phyloP scores from a whole-genome alignment of 2,329 filamentous ascomycete genomes.

The Allantophomopsis lycopodina region DNA sequence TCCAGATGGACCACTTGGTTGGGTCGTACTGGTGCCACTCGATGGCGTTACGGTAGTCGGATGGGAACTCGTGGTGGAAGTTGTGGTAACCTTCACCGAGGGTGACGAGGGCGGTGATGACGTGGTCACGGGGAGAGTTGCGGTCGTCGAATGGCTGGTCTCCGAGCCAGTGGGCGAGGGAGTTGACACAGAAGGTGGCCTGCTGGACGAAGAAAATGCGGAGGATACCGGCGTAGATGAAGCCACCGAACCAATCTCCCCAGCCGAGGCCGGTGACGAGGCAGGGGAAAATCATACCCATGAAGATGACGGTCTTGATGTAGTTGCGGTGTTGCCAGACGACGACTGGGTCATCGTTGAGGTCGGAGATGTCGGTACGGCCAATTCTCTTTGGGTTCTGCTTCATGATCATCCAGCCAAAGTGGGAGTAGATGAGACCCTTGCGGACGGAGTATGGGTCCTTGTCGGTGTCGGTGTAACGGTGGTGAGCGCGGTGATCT shows the following conservation, averaged over 20 bases:
- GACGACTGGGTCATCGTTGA: constrained; percentile 72
- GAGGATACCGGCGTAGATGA: constrained; percentile 71
- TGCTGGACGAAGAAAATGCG: constrained; percentile 81
- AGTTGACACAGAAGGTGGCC: constrained; percentile 85
- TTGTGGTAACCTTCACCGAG: constrained; percentile 85
- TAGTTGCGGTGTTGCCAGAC: constrained; percentile 79
- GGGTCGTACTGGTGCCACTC: constrained; percentile 83
- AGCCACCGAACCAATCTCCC: constrained; percentile 66
- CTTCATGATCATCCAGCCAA: constrained; percentile 85
- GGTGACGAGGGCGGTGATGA: constrained; percentile 73
- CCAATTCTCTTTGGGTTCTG: constrained; percentile 78
- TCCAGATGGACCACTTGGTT: constrained; percentile 76
- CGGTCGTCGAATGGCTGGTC: constrained; percentile 84
- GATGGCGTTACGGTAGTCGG: constrained; percentile 85
- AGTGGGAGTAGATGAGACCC: constrained; percentile 66
- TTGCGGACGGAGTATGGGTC: constrained; percentile 82
- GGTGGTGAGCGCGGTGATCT: constrained; percentile 74
- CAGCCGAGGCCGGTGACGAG: constrained; percentile 61
- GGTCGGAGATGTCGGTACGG: constrained; percentile 70
- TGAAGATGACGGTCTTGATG: constrained; percentile 59
- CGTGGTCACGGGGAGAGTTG: constrained; percentile 75
- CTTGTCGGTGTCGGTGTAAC: constrained; percentile 82
- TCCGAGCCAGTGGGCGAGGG: constrained; percentile 74
- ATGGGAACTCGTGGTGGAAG: constrained; percentile 88
- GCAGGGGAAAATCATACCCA: constrained; percentile 61